Conservation (phyloP, 2,329 filamentous ascomycete genomes). For the Arthrobotrys sinensis region DNA sequence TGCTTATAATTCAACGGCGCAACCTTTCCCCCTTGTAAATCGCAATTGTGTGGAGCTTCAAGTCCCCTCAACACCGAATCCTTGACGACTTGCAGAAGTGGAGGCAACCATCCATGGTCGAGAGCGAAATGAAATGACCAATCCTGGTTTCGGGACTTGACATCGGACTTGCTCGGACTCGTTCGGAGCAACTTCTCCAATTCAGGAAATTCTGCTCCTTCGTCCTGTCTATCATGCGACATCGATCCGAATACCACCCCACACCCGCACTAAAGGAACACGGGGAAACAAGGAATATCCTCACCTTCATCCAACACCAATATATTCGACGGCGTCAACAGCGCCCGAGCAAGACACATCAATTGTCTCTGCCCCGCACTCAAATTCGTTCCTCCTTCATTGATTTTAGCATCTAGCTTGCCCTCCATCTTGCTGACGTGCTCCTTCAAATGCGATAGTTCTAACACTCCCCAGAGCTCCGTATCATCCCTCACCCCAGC, state of each 20-base stretch:
- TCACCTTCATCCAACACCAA: slow-evolving; percentile 97
- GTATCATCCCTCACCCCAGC: slow-evolving; percentile 96
- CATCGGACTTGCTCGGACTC: background rate
- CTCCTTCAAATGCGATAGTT: slow-evolving; percentile 93
- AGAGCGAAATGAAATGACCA: slow-evolving; percentile 7
- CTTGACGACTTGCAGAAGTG: slow-evolving; percentile 13
- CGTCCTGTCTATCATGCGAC: slow-evolving; percentile 17
- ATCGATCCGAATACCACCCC: slow-evolving; percentile 12
- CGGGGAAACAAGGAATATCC: slow-evolving; percentile 48
- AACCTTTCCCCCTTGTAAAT: slow-evolving; percentile 61
- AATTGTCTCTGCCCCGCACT: slow-evolving; percentile 96
- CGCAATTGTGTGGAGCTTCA: background rate
- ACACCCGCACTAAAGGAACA: slow-evolving; percentile 31
- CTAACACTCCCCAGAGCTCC: slow-evolving; percentile 94
- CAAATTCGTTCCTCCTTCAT: slow-evolving; percentile 97
- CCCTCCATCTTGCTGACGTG: slow-evolving; percentile 89
- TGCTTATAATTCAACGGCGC: slow-evolving; percentile 43
- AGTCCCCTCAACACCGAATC: slow-evolving; percentile 3
- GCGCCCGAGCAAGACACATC: slow-evolving; percentile 90
- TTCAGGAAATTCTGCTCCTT: background rate
- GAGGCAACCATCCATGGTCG: slow-evolving; percentile 15
- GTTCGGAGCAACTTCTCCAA: slow-evolving; percentile 24
- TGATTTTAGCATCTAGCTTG: slow-evolving; percentile 87
- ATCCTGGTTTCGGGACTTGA: slow-evolving; percentile 5
- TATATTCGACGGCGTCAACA: slow-evolving; percentile 96